Conservation (phyloP, 768 basidiomycete genomes). For the Lyophyllum shimeji region DNA sequence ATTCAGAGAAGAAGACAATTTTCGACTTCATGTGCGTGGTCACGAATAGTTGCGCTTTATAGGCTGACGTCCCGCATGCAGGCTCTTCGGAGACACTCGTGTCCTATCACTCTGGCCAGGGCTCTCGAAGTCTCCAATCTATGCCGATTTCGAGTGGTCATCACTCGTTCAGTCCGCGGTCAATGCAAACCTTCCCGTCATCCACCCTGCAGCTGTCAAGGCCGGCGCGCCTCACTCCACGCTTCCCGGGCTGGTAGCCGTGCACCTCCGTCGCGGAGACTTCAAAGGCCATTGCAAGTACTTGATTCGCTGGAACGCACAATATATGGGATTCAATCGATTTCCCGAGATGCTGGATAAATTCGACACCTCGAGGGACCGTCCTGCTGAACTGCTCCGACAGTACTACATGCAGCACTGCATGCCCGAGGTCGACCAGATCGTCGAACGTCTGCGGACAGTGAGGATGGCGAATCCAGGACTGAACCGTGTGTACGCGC, state of each 20-base stretch:
- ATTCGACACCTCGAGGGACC: conserved; percentile 25
- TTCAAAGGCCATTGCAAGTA: conserved; percentile 15
- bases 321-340: conserved; percentile 18
- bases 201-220: neutral
- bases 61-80: neutral
- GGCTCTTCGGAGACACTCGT: conserved; percentile 15
- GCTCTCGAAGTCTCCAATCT: conserved; percentile 15
- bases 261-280: conserved; percentile 21
- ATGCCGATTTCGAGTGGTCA: conserved; percentile 15
- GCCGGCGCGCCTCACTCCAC: neutral
- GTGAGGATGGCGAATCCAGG: conserved; percentile 28
- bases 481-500: conserved; percentile 53
- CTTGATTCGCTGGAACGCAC: conserved; percentile 7
- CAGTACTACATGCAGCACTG: conserved; percentile 46
- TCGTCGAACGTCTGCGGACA: conserved; percentile 40
- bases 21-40: conserved; percentile 26
- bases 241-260: conserved; percentile 9
- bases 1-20: conserved; percentile 35
- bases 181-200: conserved; percentile 5
- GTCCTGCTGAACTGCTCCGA: conserved; percentile 23
- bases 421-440: conserved; percentile 48
- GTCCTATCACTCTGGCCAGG: conserved; percentile 15
- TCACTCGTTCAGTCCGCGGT: conserved; percentile 15
- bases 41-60: neutral
- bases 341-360: conserved; percentile 21